phyloP scores from a whole-genome alignment of 768 basidiomycete species.

The Xanthoconium stramineum region DNA sequence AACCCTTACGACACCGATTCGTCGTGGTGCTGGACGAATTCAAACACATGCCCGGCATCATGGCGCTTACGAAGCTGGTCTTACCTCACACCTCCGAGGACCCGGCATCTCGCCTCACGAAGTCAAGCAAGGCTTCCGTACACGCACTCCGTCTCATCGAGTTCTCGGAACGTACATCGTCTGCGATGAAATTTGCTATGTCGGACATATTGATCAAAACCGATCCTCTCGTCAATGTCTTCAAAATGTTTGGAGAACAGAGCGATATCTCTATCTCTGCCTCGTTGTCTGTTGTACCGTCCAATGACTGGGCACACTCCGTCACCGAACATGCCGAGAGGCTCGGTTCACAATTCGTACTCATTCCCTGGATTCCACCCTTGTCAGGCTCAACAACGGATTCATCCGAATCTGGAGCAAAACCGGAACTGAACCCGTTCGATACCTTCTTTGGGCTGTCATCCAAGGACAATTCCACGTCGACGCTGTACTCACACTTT shows the following conservation, averaged over 20 bases:
- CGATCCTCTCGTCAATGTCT: slow-evolving; percentile 71
- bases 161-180: slow-evolving; percentile 83
- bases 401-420: slow-evolving; percentile 23
- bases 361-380: slow-evolving; percentile 77
- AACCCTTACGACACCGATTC: slow-evolving; percentile 44
- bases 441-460: slow-evolving; percentile 70
- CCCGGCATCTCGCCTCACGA: background rate
- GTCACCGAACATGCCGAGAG: slow-evolving; percentile 61
- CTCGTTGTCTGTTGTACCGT: slow-evolving; percentile 71
- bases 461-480: slow-evolving; percentile 46
- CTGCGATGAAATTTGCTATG: slow-evolving; percentile 78
- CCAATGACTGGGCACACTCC: slow-evolving; percentile 66
- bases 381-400: slow-evolving; percentile 32
- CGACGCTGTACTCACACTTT: slow-evolving; percentile 74
- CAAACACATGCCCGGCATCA: slow-evolving; percentile 84
- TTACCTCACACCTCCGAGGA: slow-evolving; percentile 35
- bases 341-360: slow-evolving; percentile 63
- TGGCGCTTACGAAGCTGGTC: slow-evolving; percentile 85
- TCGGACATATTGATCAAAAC: slow-evolving; percentile 64
- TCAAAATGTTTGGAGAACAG: slow-evolving; percentile 74
- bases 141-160: slow-evolving; percentile 88
- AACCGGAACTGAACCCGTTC: slow-evolving; percentile 56
- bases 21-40: slow-evolving; percentile 88
- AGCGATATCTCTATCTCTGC: slow-evolving; percentile 64
- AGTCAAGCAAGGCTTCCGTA: slow-evolving; percentile 31